A percentile compares a stretch with the other conserved stretches of the same genome.
Conservation (phyloP, 495 filamentous ascomycete genomes). For the Aspergillus coremiiformis region DNA sequence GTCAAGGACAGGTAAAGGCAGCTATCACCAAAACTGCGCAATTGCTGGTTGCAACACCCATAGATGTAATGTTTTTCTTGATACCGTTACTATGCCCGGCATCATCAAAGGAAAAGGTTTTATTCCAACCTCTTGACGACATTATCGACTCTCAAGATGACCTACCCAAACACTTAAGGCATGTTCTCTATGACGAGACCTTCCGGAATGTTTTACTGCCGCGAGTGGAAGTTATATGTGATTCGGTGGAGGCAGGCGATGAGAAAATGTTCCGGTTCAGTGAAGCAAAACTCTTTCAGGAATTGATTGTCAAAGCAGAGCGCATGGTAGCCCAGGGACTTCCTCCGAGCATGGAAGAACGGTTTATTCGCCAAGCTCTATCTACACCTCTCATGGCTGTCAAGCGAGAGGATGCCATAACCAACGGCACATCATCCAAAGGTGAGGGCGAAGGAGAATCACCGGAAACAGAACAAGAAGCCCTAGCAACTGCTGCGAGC, state of each 20-base stretch:
- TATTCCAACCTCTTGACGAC: slow-evolving; percentile 76
- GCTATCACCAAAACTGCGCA: slow-evolving; percentile 52
- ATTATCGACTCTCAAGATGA: slow-evolving; percentile 62
- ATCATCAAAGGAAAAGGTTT: slow-evolving; percentile 42
- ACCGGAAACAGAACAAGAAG: slow-evolving; percentile 24
- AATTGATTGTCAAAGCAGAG: slow-evolving; percentile 64
- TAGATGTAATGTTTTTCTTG: slow-evolving; percentile 79
- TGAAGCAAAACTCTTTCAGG: slow-evolving; percentile 56
- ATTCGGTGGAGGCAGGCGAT: slow-evolving; percentile 70
- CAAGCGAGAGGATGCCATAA: slow-evolving; percentile 38
- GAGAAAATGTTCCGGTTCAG: slow-evolving; percentile 76
- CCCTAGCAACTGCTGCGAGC: slow-evolving; percentile 32
- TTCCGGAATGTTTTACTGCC: slow-evolving; percentile 36
- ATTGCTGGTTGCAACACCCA: slow-evolving; percentile 71
- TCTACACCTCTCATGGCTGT: slow-evolving; percentile 63
- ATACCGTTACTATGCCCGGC: slow-evolving; percentile 55
- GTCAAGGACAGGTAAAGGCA: slow-evolving; percentile 1
- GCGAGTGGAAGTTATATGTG: slow-evolving; percentile 62
- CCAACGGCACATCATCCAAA: slow-evolving; percentile 9
- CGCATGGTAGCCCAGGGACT: slow-evolving; percentile 57
- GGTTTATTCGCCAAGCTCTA: slow-evolving; percentile 68
- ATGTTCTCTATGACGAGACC: slow-evolving; percentile 45
- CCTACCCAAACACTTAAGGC: slow-evolving; percentile 46
- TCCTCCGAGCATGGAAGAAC: slow-evolving; percentile 77
- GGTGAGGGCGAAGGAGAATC: slow-evolving; percentile 20